Evolutionary conservation across 768 basidiomycete genomes (phyloP), one percentile per base, ranked within the genome.

Genomic region (Lentinus tigrinus): DNA sequence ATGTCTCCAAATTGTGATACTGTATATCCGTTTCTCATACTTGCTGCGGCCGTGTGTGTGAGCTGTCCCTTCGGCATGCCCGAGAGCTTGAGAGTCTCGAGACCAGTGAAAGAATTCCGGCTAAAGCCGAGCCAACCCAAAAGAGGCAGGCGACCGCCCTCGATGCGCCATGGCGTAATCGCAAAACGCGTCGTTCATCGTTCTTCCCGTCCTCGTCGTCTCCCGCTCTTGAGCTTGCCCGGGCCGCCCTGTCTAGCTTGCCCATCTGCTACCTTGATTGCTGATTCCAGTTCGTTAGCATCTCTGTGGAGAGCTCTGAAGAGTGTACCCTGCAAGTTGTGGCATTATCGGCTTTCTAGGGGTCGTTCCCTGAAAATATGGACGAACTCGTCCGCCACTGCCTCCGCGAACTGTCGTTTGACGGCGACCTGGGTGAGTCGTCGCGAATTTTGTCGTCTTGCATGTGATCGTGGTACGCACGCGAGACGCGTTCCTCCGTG

Each of bases 371-470:
- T 13, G 43, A 8, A 7, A 46, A 34, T 9, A 93, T 95, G 88
- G 93, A 95, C 69, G 88, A 93, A 67, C 84, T 96, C 43, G 75
- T 95, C 38, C 86, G 88, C 67, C 87, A 93, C 69, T 89, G 89
- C 68, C 79, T 94, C 36, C 87, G 88, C 38, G 92, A 96, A 71
- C 78, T 96, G 28, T 85, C 94, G 5, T 95, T 94, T 72, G 93
- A 95, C 66, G 93, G 93, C 5, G 91, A 95, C 70, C 78, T 92
- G 42, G 93, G 93, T 95, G 72, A 77, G 88, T 81, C 40, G 10
- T 44, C 44, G 52, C 27, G 37, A 36, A 46, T 57, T 56, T 48
- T 46, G 46, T 58, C 43, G 44, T 51, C 13, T n/a, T 60, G 47
- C 49, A 54, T 55, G 57, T 60, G 59, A 60, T 60, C 59, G 57